These are phyloP conservation scores for Drechslera avenae DNA, from an alignment of 2,329 filamentous ascomycete species.

Conservation along the genomic window DNA sequence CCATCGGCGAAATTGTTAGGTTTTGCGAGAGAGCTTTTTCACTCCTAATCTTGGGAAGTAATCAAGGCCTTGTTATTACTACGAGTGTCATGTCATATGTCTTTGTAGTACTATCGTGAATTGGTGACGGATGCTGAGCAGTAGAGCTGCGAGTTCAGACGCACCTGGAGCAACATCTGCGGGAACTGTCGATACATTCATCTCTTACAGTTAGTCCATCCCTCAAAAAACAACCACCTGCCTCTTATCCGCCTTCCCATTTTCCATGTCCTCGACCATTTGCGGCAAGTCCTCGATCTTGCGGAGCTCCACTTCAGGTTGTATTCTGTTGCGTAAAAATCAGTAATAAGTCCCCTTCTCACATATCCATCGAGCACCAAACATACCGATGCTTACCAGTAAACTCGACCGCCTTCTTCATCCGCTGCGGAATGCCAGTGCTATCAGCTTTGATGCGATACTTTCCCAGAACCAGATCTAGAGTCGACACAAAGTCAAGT, in stretches of 20 bases:
- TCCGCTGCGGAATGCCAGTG: conserved; percentile 51
- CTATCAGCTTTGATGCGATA: conserved; percentile 52
- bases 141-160: too few species aligned
- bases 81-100: too few species aligned
- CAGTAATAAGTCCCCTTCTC: background rate
- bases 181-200: too few species aligned
- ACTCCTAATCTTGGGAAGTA: too few species aligned
- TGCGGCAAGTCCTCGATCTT: conserved; percentile 48
- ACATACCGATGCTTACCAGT: conserved; percentile 47
- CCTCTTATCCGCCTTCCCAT: conserved; percentile 45
- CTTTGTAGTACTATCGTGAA: too few species aligned
- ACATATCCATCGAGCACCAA: background rate
- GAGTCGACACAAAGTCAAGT: conserved; percentile 45
- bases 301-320: conserved; percentile 49
- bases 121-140: too few species aligned
- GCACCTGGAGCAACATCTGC: too few species aligned
- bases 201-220: too few species aligned
- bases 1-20: too few species aligned
- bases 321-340: conserved; percentile 32
- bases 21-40: too few species aligned
- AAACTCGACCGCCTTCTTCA: conserved; percentile 53
- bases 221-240: conserved; percentile 46
- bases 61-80: too few species aligned
- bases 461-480: conserved; percentile 23
- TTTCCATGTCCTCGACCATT: conserved; percentile 50